Evolutionary conservation across 495 filamentous ascomycete species (phyloP).

Genomic region (Rusavskia elegans): DNA sequence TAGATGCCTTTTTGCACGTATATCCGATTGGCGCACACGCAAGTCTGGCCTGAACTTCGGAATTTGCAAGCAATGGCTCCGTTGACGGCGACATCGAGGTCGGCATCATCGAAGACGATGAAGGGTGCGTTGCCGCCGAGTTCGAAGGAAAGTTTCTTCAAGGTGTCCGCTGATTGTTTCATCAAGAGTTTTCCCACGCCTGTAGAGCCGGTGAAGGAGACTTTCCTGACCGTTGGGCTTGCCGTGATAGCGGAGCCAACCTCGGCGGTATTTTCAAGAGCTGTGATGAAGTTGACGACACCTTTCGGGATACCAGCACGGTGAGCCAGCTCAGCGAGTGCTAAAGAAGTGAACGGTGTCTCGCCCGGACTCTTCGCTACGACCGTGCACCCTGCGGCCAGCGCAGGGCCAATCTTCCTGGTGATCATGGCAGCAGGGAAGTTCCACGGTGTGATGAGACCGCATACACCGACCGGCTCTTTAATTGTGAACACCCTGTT

Average conservation of each 20-base stretch:
- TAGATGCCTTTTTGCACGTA: constrained; percentile 70
- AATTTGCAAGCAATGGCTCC: constrained; percentile 71
- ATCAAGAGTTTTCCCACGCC: constrained; percentile 76
- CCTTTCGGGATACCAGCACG: constrained; percentile 75
- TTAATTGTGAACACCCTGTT: constrained; percentile 68
- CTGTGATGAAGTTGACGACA: constrained; percentile 69
- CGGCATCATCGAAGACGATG: constrained; percentile 85
- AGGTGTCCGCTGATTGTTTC: constrained; percentile 61
- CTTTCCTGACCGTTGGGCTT: constrained; percentile 56
- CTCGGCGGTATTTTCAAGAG: constrained; percentile 51
- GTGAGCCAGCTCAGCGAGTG: constrained; percentile 65
- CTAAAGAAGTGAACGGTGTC: constrained; percentile 72
- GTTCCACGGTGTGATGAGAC: constrained; percentile 94
- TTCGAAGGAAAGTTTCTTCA: constrained; percentile 81
- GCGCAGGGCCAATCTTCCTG: constrained; percentile 69
- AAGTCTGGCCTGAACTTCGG: constrained; percentile 77
- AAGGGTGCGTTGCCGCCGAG: constrained; percentile 86
- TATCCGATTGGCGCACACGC: constrained; percentile 78
- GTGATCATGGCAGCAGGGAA: constrained; percentile 92
- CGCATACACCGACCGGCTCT: constrained; percentile 86
- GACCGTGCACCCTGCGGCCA: constrained; percentile 73
- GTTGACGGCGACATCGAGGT: constrained; percentile 59
- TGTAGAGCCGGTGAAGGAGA: constrained; percentile 84
- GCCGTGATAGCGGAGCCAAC: constrained; percentile 61
- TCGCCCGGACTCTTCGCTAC: constrained; percentile 75